These are phyloP conservation scores for Mycena latifolia DNA, from an alignment of 768 basidiomycete species.

Conservation along the genomic window DNA sequence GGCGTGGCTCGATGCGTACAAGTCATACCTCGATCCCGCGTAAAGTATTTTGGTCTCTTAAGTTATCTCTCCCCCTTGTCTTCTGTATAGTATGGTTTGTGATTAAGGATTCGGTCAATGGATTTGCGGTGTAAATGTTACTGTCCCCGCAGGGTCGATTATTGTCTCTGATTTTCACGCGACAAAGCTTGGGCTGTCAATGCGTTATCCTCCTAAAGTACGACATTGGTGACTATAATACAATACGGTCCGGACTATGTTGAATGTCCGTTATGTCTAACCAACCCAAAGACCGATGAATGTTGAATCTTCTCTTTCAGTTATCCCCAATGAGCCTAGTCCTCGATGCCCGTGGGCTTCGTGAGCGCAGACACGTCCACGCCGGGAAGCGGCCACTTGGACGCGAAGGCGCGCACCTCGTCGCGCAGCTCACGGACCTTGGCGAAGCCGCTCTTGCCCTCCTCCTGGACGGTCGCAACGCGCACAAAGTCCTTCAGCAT, in stretches of 20 bases:
- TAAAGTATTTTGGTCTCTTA: too few relatives aligned
- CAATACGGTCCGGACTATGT: slow-evolving; percentile 58
- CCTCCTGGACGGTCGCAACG: slow-evolving; percentile 75
- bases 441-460: slow-evolving; percentile 78
- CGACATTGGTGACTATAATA: slow-evolving; percentile 35
- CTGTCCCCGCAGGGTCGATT: too few relatives aligned
- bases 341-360: slow-evolving; percentile 75
- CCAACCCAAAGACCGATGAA: slow-evolving; percentile 48
- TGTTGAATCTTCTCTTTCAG: slow-evolving; percentile 66
- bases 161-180: too few relatives aligned
- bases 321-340: slow-evolving; percentile 43
- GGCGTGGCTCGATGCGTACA: slow-evolving; percentile 50
- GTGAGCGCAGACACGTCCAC: slow-evolving; percentile 63
- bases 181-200: too few relatives aligned
- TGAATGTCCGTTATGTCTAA: slow-evolving; percentile 60
- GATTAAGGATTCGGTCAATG: too few relatives aligned
- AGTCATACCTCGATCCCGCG: neutral
- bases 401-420: slow-evolving; percentile 88
- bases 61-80: too few relatives aligned
- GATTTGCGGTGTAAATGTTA: too few relatives aligned
- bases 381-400: slow-evolving; percentile 94
- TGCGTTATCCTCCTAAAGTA: neutral
- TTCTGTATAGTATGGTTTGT: too few relatives aligned
- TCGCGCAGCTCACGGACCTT: slow-evolving; percentile 79
- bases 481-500: slow-evolving; percentile 96